Conservation (phyloP, 495 filamentous ascomycete genomes). For the Hypomontagnella monticulosa region DNA sequence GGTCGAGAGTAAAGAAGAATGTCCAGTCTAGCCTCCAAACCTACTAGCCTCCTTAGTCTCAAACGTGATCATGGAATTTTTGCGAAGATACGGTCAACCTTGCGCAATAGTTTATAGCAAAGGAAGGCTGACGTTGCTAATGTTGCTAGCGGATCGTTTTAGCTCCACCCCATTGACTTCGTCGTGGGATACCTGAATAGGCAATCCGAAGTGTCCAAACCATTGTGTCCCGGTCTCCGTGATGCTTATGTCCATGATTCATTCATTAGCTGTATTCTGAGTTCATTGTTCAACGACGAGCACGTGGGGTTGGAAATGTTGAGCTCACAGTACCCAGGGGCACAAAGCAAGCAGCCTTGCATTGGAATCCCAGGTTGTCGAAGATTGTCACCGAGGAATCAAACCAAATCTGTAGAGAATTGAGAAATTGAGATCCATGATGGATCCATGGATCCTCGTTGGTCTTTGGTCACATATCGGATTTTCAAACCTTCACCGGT, state of each 20-base stretch:
- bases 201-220: constrained; percentile 35
- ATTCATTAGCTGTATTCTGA: constrained; percentile 19
- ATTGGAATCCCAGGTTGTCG: constrained; percentile 16
- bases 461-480: constrained; percentile 26
- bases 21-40: constrained; percentile 22
- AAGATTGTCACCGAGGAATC: constrained; percentile 23
- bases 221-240: constrained; percentile 20
- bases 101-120: constrained; percentile 27
- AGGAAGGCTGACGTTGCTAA: constrained; percentile 30
- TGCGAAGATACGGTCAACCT: constrained; percentile 29
- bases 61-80: constrained; percentile 30
- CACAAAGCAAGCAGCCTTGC: constrained; percentile 10
- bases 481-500: constrained; percentile 36
- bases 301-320: constrained; percentile 23
- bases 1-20: constrained; percentile 12
- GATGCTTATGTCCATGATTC: constrained; percentile 23
- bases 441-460: too few species aligned
- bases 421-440: too few species aligned
- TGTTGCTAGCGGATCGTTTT: constrained; percentile 28
- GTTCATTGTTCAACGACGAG: constrained; percentile 21
- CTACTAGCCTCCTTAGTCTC: constrained; percentile 25
- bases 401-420: constrained; percentile 17
- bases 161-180: constrained; percentile 34
- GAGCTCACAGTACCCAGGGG: constrained; percentile 2
- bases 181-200: constrained; percentile 36